A percentile compares a stretch with the other conserved stretches of the same genome.
phyloP scores from a whole-genome alignment of 1,284 basidiomycete genomes.

The Sporisorium graminicola region DNA sequence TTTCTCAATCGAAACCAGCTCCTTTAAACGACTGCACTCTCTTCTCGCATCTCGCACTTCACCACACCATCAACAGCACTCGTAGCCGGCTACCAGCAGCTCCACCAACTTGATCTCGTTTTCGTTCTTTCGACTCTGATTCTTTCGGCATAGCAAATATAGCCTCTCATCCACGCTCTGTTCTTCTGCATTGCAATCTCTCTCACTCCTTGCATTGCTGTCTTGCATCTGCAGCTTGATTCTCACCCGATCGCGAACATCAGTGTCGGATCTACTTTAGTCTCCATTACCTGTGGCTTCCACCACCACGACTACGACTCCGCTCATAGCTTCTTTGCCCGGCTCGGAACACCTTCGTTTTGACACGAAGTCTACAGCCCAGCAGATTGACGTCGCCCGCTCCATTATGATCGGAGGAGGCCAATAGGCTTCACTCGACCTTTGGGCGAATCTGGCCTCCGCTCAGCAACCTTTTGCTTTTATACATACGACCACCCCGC shows the following conservation, averaged over 20 bases:
- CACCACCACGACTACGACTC: neutral
- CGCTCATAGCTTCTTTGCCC: neutral
- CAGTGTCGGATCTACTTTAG: neutral
- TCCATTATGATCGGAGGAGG: slow-evolving; percentile 11
- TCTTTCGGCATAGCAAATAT: neutral
- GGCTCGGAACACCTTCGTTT: neutral
- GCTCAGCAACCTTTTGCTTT: neutral
- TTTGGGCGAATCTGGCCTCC: neutral
- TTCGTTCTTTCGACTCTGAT: neutral
- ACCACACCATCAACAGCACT: neutral
- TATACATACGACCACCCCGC: neutral
- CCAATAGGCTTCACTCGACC: slow-evolving; percentile 5
- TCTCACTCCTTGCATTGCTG: neutral
- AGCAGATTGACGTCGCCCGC: neutral
- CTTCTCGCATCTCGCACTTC: neutral
- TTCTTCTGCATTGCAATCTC: neutral
- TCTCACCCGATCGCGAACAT: no score
- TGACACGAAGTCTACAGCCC: neutral
- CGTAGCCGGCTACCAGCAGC: slow-evolving; percentile 28
- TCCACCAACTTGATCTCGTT: neutral
- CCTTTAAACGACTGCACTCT: neutral
- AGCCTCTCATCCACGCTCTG: neutral
- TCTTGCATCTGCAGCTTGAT: neutral
- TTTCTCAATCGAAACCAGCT: neutral
- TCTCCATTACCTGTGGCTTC: neutral